Evolutionary conservation across 1,284 basidiomycete species (phyloP).

Genomic region (Malassezia yamatoensis): DNA sequence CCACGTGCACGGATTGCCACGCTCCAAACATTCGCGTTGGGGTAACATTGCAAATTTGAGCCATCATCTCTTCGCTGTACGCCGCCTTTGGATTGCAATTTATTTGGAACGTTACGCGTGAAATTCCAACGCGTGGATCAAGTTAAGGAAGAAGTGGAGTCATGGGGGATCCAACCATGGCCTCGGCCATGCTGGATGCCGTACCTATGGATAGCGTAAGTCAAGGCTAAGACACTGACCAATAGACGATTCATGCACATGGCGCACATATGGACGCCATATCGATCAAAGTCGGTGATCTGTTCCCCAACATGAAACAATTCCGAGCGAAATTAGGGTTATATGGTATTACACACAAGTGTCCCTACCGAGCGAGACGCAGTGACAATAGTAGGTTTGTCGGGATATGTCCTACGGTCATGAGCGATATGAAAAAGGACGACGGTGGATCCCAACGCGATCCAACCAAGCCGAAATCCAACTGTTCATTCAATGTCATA

Average conservation of each 20-base stretch:
- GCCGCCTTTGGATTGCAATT: slow-evolving; percentile 13
- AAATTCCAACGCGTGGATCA: neutral
- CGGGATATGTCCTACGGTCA: slow-evolving; percentile 15
- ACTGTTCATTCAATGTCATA: slow-evolving; percentile 16
- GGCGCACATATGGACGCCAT: neutral
- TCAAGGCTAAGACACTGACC: no score
- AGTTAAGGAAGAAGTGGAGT: neutral
- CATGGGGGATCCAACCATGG: slow-evolving; percentile 13
- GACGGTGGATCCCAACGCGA: neutral
- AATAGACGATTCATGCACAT: neutral
- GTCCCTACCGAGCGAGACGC: slow-evolving; percentile 16
- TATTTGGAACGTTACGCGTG: slow-evolving; percentile 3
- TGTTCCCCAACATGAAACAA: slow-evolving; percentile 18
- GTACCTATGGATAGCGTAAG: slow-evolving; percentile 6
- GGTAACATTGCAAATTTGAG: slow-evolving; percentile 9
- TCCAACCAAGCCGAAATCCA: neutral
- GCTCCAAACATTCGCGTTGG: neutral
- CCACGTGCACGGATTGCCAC: slow-evolving; percentile 1
- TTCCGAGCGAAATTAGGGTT: slow-evolving; percentile 15
- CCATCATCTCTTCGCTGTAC: neutral
- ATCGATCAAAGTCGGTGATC: slow-evolving; percentile 16
- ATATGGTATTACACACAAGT: slow-evolving; percentile 19
- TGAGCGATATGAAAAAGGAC: slow-evolving; percentile 16
- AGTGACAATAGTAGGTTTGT: slow-evolving; percentile 19
- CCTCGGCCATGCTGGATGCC: slow-evolving; percentile 13